Evolutionary conservation across 1,284 basidiomycete genomes (phyloP), one percentile per base, ranked within the genome.

Genomic region (Ustilago nuda): DNA sequence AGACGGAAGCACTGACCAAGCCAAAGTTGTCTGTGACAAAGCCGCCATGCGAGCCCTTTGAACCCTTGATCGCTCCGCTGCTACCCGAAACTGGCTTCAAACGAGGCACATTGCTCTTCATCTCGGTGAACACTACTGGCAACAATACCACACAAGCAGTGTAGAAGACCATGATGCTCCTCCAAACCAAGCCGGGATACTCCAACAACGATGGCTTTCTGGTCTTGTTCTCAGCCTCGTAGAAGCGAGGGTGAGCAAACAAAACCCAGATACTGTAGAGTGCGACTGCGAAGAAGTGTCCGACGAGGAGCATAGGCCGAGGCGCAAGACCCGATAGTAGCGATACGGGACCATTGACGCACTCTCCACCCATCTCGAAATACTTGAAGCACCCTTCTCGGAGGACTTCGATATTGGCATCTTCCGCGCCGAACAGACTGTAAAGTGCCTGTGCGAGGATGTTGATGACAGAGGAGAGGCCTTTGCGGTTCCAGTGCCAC

Each of bases 361-460:
- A 94, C 81, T 94, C 91, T 0, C 96, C 97, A 27, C 96, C 96
- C 8, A 90, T 89, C 85, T 98, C 94, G 84, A 99, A 98, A 87
- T 99, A 99, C 84, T 94, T 94, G 90, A 99, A 98, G 87, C 97
- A 99, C 0, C 96, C 96, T 41, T 91, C 91, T 70, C 94, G 90
- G 13, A 99, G 90, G 0, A 96, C 91, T n/a, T 89, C 90, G 8
- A 99, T 90, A 57, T 89, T 88, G 60, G 91, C 91, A 76, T 92
- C 93, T 52, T 82, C 81, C 13, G 81, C 78, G 8, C 84, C 83
- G 52, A 85, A 85, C 7, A 85, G 72, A 43, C 78, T 80, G 81
- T 85, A 85, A 12, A 85, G 72, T 27, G 84, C 81, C 56, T 84
- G 82, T 0, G 84, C 84, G 27, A 85, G 76, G 27, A 85, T 82